phyloP scores from a whole-genome alignment of 306 rosid species.

The Cercis canadensis region DNA sequence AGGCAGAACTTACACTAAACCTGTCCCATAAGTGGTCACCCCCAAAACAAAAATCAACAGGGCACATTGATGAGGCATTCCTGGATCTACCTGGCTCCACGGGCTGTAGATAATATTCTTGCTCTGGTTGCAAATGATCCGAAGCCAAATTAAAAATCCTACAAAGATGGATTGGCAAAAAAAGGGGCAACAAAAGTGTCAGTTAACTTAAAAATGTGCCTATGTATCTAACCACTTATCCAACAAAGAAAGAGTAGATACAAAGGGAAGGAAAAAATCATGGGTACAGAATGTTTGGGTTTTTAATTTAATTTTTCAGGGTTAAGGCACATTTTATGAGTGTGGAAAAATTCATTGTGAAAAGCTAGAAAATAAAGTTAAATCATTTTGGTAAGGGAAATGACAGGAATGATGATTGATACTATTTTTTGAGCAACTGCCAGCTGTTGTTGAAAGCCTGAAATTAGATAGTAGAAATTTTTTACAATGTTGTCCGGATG shows the following conservation, averaged over 20 bases:
- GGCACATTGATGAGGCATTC: constrained; percentile 87
- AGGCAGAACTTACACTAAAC: constrained; percentile 75
- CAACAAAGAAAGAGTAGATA: constrained; percentile 30
- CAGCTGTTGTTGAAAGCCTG: background rate
- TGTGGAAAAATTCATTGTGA: background rate
- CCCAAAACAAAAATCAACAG: constrained; percentile 94
- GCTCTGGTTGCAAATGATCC: constrained; percentile 87
- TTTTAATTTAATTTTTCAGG: background rate
- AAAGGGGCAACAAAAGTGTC: constrained; percentile 16
- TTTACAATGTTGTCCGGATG: background rate
- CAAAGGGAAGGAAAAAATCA: background rate
- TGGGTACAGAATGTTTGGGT: constrained; percentile 5
- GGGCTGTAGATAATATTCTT: constrained; percentile 93
- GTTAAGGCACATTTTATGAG: constrained; percentile 12
- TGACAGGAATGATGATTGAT: background rate
- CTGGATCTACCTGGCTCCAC: constrained; percentile 73
- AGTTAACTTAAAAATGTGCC: constrained; percentile 3
- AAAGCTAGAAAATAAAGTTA: background rate
- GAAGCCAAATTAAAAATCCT: constrained; percentile 87
- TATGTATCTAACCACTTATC: background rate
- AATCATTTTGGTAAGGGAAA: too few species aligned
- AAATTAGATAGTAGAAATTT: background rate
- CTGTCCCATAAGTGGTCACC: constrained; percentile 95
- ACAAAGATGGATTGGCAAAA: constrained; percentile 42
- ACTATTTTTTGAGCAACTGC: background rate